Evolutionary conservation across 2,329 filamentous ascomycete species (phyloP).

Genomic region (Simplicillium sp.): DNA sequence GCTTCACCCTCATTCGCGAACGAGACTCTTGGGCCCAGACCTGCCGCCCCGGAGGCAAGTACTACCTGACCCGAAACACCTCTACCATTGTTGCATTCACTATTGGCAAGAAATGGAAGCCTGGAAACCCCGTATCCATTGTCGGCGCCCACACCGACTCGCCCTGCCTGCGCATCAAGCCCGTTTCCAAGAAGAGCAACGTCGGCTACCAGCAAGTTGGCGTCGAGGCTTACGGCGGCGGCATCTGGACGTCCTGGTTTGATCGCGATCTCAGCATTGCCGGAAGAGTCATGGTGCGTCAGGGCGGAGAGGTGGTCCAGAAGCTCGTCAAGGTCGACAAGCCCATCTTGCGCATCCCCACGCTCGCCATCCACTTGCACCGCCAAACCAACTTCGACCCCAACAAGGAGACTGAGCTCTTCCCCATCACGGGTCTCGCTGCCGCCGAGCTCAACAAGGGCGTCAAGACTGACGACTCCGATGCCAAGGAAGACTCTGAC

Average conservation of each 20-base stretch:
- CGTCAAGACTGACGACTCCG: conserved; percentile 32
- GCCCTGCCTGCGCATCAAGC: conserved; percentile 84
- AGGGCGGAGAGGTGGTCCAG: conserved; percentile 63
- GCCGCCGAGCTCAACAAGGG: conserved; percentile 80
- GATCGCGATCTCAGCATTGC: conserved; percentile 89
- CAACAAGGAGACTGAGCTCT: conserved; percentile 94
- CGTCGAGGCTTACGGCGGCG: conserved; percentile 93
- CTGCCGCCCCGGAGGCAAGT: conserved; percentile 81
- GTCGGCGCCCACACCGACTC: conserved; percentile 96
- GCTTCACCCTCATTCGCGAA: conserved; percentile 83
- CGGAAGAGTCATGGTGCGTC: conserved; percentile 74
- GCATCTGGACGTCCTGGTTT: conserved; percentile 98
- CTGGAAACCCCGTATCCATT: conserved; percentile 86
- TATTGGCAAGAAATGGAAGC: conserved; percentile 81
- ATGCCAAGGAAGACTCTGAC: conserved; percentile 32
- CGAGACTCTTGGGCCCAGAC: conserved; percentile 78
- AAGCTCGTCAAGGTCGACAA: conserved; percentile 85
- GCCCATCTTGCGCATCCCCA: conserved; percentile 86
- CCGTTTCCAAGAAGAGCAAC: conserved; percentile 78
- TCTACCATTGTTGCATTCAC: conserved; percentile 91
- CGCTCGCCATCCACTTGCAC: conserved; percentile 87
- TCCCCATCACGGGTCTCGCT: conserved; percentile 83
- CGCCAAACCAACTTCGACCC: conserved; percentile 79
- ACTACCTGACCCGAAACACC: conserved; percentile 89
- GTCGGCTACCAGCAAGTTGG: conserved; percentile 90